A percentile compares a stretch with the other conserved stretches of the same genome.
Conservation (phyloP, 768 basidiomycete genomes). For the Ephemerocybe angulata region DNA sequence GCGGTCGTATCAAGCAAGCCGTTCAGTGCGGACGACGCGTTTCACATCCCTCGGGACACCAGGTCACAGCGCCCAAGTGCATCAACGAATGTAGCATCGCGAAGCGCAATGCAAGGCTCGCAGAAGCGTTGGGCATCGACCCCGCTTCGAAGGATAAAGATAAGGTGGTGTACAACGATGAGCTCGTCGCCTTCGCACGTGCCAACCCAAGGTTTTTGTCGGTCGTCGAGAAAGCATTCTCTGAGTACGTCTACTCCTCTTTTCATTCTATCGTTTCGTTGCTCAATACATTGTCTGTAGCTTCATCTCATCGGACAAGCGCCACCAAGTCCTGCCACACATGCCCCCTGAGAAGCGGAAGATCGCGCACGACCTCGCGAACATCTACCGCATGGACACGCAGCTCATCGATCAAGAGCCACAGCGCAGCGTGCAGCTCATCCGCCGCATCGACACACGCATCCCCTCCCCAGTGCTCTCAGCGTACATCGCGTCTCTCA, state of each 20-base stretch:
- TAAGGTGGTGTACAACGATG: slow-evolving; percentile 52
- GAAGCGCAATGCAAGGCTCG: slow-evolving; percentile 83
- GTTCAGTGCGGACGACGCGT: slow-evolving; percentile 65
- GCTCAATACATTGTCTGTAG: slow-evolving; percentile 29
- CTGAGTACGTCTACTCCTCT: slow-evolving; percentile 57
- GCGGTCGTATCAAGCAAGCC: slow-evolving; percentile 75
- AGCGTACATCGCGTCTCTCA: slow-evolving; percentile 28
- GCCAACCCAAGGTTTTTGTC: slow-evolving; percentile 63
- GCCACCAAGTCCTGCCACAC: slow-evolving; percentile 69
- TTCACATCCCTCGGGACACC: slow-evolving; percentile 41
- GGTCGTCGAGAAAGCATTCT: slow-evolving; percentile 77
- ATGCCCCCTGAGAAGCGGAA: slow-evolving; percentile 79
- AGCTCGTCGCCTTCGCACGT: slow-evolving; percentile 58
- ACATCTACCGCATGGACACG: slow-evolving; percentile 77
- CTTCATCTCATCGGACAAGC: slow-evolving; percentile 67
- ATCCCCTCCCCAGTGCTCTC: slow-evolving; percentile 73
- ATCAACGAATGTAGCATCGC: slow-evolving; percentile 78
- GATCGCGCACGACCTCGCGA: slow-evolving; percentile 78
- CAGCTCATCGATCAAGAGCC: slow-evolving; percentile 93
- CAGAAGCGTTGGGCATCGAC: slow-evolving; percentile 88
- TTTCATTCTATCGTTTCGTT: slow-evolving; percentile 15
- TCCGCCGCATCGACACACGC: slow-evolving; percentile 79
- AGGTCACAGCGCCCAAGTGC: slow-evolving; percentile 52
- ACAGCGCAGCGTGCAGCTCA: slow-evolving; percentile 76
- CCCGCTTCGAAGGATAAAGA: slow-evolving; percentile 41